Percentiles rank a stretch among this genome's conserved stretches.
These are phyloP conservation scores for Aspergillus oerlinghausenensis DNA, from an alignment of 2,329 filamentous ascomycete genomes.

Conservation along the genomic window DNA sequence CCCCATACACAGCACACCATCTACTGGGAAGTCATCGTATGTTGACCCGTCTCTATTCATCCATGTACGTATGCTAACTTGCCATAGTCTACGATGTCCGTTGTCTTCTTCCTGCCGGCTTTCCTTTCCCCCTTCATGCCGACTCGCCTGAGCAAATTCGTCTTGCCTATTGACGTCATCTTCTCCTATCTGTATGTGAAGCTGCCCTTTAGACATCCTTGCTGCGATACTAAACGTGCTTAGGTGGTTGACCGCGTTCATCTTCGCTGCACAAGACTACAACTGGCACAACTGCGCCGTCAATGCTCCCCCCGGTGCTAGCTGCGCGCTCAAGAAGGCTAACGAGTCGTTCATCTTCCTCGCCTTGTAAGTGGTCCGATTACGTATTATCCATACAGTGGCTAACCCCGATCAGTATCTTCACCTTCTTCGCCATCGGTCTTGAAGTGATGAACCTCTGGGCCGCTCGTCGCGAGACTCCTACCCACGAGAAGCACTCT, in stretches of 20 bases:
- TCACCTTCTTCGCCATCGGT: not conserved
- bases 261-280: conserved; percentile 2
- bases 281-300: not conserved
- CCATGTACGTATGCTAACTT: not conserved
- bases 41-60: not conserved
- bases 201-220: not conserved
- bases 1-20: conserved; percentile 17
- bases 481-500: not conserved
- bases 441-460: not conserved
- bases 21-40: conserved; percentile 23
- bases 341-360: conserved; percentile 4
- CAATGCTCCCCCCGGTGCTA: not conserved
- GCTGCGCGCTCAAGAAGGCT: not conserved
- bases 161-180: not conserved
- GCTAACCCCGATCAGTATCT: not conserved
- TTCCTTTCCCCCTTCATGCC: not conserved
- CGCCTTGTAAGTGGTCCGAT: not conserved
- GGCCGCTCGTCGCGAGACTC: not conserved
- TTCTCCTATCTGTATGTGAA: not conserved
- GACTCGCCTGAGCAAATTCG: not conserved
- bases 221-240: not conserved
- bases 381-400: not conserved
- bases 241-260: conserved; percentile 3
- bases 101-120: not conserved
- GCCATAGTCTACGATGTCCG: not conserved